These are phyloP conservation scores for Tympanopsis confertula DNA, from an alignment of 2,329 filamentous ascomycete genomes.

Conservation along the genomic window DNA sequence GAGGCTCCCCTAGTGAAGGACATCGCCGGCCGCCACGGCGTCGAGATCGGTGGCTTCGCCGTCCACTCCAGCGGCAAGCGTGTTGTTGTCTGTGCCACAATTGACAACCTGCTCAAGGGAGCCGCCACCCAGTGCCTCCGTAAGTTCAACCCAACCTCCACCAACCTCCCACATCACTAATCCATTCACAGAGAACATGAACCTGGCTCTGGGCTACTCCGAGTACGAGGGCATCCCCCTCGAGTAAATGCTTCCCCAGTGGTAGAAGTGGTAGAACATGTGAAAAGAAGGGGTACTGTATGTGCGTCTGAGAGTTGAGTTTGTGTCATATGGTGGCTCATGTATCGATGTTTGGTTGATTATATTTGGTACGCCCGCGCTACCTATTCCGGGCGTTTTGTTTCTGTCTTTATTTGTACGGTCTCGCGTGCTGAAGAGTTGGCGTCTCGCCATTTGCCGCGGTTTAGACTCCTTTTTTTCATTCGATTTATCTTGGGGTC, in stretches of 20 bases:
- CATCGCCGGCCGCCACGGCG: slow-evolving; percentile 74
- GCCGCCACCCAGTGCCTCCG: slow-evolving; percentile 85
- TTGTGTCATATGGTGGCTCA: too few relatives aligned
- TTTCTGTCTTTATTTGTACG: too few relatives aligned
- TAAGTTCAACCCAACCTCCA: slow-evolving; percentile 34
- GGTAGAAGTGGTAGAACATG: too few relatives aligned
- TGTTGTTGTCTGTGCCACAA: slow-evolving; percentile 86
- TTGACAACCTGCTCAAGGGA: slow-evolving; percentile 89
- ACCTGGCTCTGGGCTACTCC: slow-evolving; percentile 74
- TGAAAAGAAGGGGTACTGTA: too few relatives aligned
- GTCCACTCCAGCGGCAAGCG: slow-evolving; percentile 81
- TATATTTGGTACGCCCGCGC: too few relatives aligned
- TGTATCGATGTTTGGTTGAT: too few relatives aligned
- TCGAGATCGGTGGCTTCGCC: slow-evolving; percentile 93
- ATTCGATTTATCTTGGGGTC: too few relatives aligned
- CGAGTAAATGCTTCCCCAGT: slow-evolving; percentile 21
- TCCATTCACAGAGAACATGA: slow-evolving; percentile 69
- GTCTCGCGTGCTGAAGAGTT: too few relatives aligned
- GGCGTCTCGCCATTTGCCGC: too few relatives aligned
- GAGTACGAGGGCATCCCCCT: slow-evolving; percentile 80
- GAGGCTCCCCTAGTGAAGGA: slow-evolving; percentile 77
- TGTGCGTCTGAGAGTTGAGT: too few relatives aligned
- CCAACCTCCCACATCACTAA: slow-evolving; percentile 6
- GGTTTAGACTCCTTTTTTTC: too few relatives aligned
- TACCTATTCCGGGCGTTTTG: too few relatives aligned